Evolutionary conservation across 768 basidiomycete genomes (phyloP).

Genomic region (Galerina sulciceps): DNA sequence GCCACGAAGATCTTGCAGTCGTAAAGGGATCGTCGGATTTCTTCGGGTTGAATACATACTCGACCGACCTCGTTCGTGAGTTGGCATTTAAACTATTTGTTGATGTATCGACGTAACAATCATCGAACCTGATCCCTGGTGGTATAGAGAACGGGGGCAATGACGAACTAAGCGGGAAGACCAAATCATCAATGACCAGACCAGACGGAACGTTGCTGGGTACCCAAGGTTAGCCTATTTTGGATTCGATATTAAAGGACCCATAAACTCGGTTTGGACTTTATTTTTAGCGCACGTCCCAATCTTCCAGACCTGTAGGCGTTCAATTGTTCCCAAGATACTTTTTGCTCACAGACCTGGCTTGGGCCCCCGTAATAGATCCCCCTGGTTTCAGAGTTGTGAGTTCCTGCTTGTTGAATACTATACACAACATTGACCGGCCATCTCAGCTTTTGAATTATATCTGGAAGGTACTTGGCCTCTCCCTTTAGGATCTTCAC

Average conservation of each 20-base stretch:
- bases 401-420: constrained; percentile 17
- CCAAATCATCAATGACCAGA: constrained; percentile 55
- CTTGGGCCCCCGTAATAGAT: constrained; percentile 32
- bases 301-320: constrained; percentile 55
- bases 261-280: neutral
- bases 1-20: constrained; percentile 53
- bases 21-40: constrained; percentile 70
- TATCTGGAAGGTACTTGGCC: constrained; percentile 55
- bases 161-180: constrained; percentile 60
- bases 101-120: neutral
- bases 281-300: constrained; percentile 51
- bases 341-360: neutral
- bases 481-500: neutral
- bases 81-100: neutral
- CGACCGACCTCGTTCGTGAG: constrained; percentile 61
- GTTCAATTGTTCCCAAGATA: neutral
- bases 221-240: constrained; percentile 48
- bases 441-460: constrained; percentile 58
- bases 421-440: neutral
- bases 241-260: neutral
- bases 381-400: constrained; percentile 64
- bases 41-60: constrained; percentile 71
- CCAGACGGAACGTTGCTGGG: constrained; percentile 64
- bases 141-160: constrained; percentile 53
- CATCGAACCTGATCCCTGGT: neutral